Evolutionary conservation across 768 basidiomycete species (phyloP).

Genomic region (Hypholoma sublateritium): DNA sequence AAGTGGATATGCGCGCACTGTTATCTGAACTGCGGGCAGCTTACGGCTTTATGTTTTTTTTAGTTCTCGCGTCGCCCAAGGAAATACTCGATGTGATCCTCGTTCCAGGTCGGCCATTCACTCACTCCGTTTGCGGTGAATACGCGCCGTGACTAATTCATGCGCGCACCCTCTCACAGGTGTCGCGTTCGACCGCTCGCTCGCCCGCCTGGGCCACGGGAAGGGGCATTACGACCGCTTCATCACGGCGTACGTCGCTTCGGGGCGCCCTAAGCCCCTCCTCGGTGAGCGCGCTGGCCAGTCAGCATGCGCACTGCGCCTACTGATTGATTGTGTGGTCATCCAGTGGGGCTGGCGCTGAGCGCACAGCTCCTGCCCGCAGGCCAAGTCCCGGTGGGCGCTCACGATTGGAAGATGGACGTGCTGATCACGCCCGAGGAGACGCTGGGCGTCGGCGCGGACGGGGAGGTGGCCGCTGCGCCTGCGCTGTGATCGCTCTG

Average conservation of each 20-base stretch:
- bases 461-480: too few species aligned
- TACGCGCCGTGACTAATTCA: background rate
- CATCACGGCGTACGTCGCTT: conserved; percentile 51
- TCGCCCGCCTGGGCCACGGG: conserved; percentile 76
- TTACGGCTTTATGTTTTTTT: background rate
- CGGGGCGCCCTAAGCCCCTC: conserved; percentile 46
- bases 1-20: conserved; percentile 16
- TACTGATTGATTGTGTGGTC: background rate
- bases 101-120: conserved; percentile 52
- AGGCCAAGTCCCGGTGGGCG: conserved; percentile 15
- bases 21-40: background rate
- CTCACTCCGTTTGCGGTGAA: too few species aligned
- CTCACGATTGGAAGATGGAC: conserved; percentile 24
- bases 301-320: background rate
- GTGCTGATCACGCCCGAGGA: conserved; percentile 22
- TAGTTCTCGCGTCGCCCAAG: conserved; percentile 18
- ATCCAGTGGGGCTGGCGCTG: conserved; percentile 20
- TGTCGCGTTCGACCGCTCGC: conserved; percentile 69
- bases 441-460: background rate
- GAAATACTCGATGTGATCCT: conserved; percentile 62
- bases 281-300: conserved; percentile 44
- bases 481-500: too few species aligned
- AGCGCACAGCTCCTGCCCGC: conserved; percentile 19
- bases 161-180: conserved; percentile 37
- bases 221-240: conserved; percentile 85